These are phyloP conservation scores for Globisporangium rhizosaccharum DNA, from an alignment of 352 stramenopile genomes.

Conservation along the genomic window DNA sequence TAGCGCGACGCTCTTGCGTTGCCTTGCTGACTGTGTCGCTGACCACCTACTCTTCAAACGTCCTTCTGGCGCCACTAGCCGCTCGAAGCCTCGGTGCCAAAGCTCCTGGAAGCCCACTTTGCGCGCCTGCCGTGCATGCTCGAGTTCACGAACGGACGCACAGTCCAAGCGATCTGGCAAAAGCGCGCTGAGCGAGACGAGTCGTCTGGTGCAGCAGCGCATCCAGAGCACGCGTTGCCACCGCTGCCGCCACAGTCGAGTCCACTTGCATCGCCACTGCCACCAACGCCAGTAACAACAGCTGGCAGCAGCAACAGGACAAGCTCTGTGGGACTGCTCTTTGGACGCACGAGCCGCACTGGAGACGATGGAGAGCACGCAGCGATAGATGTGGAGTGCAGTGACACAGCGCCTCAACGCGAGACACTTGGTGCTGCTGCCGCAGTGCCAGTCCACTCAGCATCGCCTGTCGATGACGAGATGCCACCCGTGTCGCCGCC, in stretches of 20 bases:
- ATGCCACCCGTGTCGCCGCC: too few relatives aligned
- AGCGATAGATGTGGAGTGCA: too few relatives aligned
- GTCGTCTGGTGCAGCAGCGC: neutral
- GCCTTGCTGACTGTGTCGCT: neutral
- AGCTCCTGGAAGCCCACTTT: conserved; percentile 59
- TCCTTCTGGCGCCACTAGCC: conserved; percentile 19
- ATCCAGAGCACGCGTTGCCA: neutral
- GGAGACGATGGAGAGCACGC: neutral
- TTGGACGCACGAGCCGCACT: neutral
- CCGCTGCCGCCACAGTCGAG: neutral
- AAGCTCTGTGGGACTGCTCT: neutral
- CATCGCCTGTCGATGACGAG: too few relatives aligned
- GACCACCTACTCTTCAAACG: neutral
- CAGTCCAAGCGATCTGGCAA: conserved; percentile 61
- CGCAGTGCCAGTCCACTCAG: too few relatives aligned
- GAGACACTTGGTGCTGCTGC: too few relatives aligned
- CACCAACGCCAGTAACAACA: neutral
- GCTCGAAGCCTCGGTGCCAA: conserved; percentile 55
- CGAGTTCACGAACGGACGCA: conserved; percentile 55
- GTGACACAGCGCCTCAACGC: too few relatives aligned
- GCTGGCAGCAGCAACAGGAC: neutral
- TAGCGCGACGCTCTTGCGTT: neutral
- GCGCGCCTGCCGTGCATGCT: conserved; percentile 56
- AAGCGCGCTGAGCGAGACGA: conserved; percentile 47
- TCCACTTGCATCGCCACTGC: neutral